Evolutionary conservation across 495 filamentous ascomycete species (phyloP).

Genomic region (Penicillium coprophilum): DNA sequence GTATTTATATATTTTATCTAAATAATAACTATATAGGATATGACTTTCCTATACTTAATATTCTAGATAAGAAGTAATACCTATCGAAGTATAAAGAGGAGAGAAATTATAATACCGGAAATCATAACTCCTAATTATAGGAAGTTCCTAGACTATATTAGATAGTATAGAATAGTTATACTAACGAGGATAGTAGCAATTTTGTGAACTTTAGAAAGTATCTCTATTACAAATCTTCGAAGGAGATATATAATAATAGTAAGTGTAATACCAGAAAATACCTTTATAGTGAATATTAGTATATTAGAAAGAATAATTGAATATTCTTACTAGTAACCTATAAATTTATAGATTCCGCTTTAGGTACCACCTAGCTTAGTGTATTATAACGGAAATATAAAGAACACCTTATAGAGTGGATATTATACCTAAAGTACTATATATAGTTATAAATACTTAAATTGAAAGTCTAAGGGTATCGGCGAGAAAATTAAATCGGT

Average conservation of each 20-base stretch:
- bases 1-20: background rate
- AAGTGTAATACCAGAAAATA: background rate
- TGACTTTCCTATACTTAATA: background rate
- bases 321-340: conserved; percentile 14
- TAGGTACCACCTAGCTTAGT: conserved; percentile 8
- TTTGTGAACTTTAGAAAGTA: conserved; percentile 2
- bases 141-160: background rate
- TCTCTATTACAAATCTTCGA: background rate
- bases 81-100: conserved; percentile 1
- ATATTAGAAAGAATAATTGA: background rate
- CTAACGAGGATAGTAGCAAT: background rate
- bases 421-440: conserved; percentile 10
- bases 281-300: background rate
- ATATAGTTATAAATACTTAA: conserved; percentile 1
- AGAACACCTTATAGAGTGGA: conserved; percentile 6
- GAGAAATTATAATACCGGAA: background rate
- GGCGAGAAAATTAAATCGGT: conserved; percentile 7
- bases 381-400: conserved; percentile 3
- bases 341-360: conserved; percentile 8
- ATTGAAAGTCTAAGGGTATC: conserved; percentile 13
- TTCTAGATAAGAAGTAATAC: background rate
- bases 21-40: background rate
- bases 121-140: background rate
- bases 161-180: background rate
- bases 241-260: background rate